Percentiles rank a stretch among this genome's conserved stretches.
Evolutionary conservation across 1,139 yeast species (phyloP).

Genomic region (Yamadazyma sp.): DNA sequence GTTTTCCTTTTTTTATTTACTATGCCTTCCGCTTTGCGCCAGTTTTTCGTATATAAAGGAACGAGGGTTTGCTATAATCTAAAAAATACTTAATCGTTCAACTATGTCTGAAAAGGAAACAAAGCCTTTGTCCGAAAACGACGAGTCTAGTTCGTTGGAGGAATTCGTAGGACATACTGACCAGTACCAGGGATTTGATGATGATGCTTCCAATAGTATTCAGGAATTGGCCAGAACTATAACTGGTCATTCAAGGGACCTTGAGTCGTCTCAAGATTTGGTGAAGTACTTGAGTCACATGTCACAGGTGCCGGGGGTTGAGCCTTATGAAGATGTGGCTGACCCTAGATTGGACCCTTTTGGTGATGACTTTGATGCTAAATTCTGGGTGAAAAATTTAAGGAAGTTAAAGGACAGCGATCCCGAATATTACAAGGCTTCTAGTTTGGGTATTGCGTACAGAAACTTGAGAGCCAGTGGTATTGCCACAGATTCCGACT

Average conservation of each 20-base stretch:
- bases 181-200: conserved; percentile 31
- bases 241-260: conserved; percentile 21
- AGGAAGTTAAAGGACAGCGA: conserved; percentile 34
- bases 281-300: conserved; percentile 48
- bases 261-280: conserved; percentile 47
- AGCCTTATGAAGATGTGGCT: conserved; percentile 26
- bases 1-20: not conserved
- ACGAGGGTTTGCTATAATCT: not conserved
- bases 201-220: conserved; percentile 27
- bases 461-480: conserved; percentile 71
- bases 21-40: not conserved
- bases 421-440: conserved; percentile 63
- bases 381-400: conserved; percentile 33
- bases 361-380: conserved; percentile 55
- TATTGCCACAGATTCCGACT: conserved; percentile 74
- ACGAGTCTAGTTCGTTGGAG: conserved; percentile 12
- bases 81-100: too few relatives aligned
- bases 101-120: conserved; percentile 3
- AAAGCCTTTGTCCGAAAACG: conserved; percentile 6
- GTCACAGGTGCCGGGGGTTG: conserved; percentile 54
- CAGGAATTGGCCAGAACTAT: conserved; percentile 35
- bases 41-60: not conserved
- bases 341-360: conserved; percentile 29
- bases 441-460: conserved; percentile 68
- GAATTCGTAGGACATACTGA: conserved; percentile 16